These are phyloP conservation scores for Cerrena zonata DNA, from an alignment of 1,284 basidiomycete species.

Conservation along the genomic window DNA sequence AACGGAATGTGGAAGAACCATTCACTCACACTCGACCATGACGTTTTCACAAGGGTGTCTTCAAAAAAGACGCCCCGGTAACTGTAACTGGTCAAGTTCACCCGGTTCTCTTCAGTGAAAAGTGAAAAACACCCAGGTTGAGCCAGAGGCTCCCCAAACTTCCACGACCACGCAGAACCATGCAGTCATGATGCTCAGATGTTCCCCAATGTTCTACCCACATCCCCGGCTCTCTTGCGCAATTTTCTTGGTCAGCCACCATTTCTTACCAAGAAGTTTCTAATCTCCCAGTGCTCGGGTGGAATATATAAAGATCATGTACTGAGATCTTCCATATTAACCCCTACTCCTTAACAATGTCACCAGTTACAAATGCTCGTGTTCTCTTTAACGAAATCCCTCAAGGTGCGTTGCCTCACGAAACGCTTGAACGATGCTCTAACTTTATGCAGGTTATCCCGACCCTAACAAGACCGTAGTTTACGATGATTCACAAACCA, in stretches of 20 bases:
- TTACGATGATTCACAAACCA: constrained; percentile 39
- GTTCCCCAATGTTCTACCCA: too few relatives aligned
- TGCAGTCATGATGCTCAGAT: background rate
- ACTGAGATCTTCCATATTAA: background rate
- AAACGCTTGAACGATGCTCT: background rate
- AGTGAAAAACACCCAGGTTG: too few relatives aligned
- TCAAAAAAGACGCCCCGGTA: too few relatives aligned
- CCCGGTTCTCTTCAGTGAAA: too few relatives aligned
- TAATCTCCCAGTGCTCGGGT: too few relatives aligned
- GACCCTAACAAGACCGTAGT: constrained; percentile 42
- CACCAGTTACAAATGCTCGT: constrained; percentile 16
- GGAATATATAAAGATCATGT: background rate
- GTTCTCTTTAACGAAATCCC: constrained; percentile 15
- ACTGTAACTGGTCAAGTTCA: too few relatives aligned
- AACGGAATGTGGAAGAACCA: background rate
- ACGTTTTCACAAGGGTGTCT: background rate
- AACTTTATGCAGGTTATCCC: constrained; percentile 33
- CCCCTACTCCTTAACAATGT: constrained; percentile 7
- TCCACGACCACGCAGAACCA: background rate
- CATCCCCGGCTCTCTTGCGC: too few relatives aligned
- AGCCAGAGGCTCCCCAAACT: background rate
- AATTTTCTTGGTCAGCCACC: too few relatives aligned
- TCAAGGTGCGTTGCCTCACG: constrained; percentile 7
- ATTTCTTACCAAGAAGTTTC: too few relatives aligned
- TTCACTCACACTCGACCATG: background rate